Base-by-base conservation (phyloP, 2,329 filamentous ascomycete genomes). In the Dendryphion nanum region DNA sequence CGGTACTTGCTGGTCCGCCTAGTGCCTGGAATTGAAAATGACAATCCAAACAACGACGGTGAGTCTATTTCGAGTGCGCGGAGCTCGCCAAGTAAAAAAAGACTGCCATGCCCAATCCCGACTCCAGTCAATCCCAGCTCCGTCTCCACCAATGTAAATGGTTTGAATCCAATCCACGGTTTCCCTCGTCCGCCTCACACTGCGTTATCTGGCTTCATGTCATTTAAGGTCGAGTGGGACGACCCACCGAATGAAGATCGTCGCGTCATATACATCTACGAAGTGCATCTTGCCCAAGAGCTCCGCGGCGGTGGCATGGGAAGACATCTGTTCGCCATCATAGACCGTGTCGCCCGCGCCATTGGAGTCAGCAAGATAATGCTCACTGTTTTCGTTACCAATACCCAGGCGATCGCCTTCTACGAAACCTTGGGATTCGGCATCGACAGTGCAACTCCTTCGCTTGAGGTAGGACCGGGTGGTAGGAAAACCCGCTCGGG, bases 211-310 rank as follows among this genome's bases (percentile, higher is more conserved):
- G 63, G 55, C 33, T 67, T 86, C 52, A 72, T 76, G 1, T 85
- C 82, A 4, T 70, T 86, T 50, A 85, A 86, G 82, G 79, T 82
- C 3, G 83, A 81, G 0, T 77, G 77, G 51, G 84, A 88, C 55
- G 79, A 82, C 44, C 48, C 58, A 1, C 53, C 57, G 2, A 36
- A 62, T 30, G 37, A 52, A 13, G 33, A 57, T n/a, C 59, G 59
- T n/a, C 72, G 81, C 0, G 85, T 89, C 2, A 58, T 89, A 15
- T 91, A 89, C 62, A 83, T 86, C 61, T 91, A 89, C 59, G 86
- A 91, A 65, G 79, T 91, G 23, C 86, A 91, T 55, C 73, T 90
- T 3, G 64, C 70, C 24, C 65, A 72, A 1, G 64, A 70, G 1
- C 59, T 85, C 4, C 76, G 78, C 48, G 74, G 82, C 68, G 79